Base-by-base conservation (phyloP, 2,329 filamentous ascomycete genomes). In the Clonostachys sp. region DNA sequence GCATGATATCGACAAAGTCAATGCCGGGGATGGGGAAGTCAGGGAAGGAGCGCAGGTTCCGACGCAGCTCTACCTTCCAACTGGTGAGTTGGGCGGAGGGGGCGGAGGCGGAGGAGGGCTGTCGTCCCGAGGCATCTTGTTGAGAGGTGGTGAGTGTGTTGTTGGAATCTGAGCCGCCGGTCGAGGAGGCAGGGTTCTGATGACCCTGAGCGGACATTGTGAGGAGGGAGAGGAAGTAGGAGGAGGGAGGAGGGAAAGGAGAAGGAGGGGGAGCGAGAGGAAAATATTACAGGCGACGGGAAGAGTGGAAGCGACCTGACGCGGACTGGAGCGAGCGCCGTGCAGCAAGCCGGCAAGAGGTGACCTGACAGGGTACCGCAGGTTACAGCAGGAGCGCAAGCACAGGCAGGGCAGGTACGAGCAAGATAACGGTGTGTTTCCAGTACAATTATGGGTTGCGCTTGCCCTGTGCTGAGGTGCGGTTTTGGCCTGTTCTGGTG, bases 1-100 rank as follows among this genome's bases (percentile, higher is more conserved):
- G 94, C 69, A 99, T 86, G 71, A 99, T 97, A 66, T 99, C 94
- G 74, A 96, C 90, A 71, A 99, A 99, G 61, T 95, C 79, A 64
- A 99, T 92, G 67, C 94, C 92, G 42, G 87, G 84, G 55, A 87
- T 85, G 50, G 92, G 92, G 74, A 96, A 97, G 77, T 97, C 90
- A 61, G 84, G 83, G 73, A 90, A 95, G 67, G 91, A 85, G 69
- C 89, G 88, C 58, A 97, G 81, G 50, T 86, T 81, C 57, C 73
- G 70, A 63, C 84, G 71, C 77, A 77, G 91, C 78, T 71, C 86
- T 78, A 83, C 72, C 80, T 84, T 81, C 77, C 77, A 77, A 81
- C 78, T 58, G 80, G 80, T 66, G 80, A 83, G 77, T 83, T 83
- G 70, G 80, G 79, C 58, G 79, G 79, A 61, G 77, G 74, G 52